Evolutionary conservation across 495 filamentous ascomycete species (phyloP).

Genomic region (Aspergillus affinis): DNA sequence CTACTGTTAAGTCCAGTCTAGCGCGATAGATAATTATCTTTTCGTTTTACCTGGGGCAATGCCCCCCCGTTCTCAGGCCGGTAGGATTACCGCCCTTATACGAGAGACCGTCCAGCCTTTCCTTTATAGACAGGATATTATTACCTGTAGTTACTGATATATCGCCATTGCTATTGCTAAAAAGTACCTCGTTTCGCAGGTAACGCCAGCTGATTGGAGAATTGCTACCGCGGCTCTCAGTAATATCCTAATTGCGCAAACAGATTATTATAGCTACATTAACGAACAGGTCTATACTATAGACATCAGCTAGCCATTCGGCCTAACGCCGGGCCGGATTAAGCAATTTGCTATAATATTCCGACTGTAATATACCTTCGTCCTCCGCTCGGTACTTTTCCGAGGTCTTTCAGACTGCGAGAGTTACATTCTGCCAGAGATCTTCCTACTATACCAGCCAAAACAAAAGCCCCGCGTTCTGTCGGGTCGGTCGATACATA

Average conservation of each 20-base stretch:
- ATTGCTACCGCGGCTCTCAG: background rate
- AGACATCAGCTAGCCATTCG: no score
- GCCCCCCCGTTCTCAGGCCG: no score
- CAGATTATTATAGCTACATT: no score
- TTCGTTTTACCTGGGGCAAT: no score
- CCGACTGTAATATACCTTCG: background rate
- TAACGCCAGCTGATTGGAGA: conserved; percentile 1
- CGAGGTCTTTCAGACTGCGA: background rate
- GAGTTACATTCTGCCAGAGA: background rate
- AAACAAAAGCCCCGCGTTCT: background rate
- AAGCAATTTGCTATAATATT: background rate
- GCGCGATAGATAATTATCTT: no score
- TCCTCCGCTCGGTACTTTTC: background rate
- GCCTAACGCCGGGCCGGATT: background rate
- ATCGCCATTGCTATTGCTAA: background rate
- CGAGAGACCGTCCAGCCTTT: no score
- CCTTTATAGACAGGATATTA: no score
- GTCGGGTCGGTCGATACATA: background rate
- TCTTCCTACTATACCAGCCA: no score
- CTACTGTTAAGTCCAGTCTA: no score
- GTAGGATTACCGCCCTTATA: no score
- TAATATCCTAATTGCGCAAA: no score
- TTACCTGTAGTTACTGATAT: conserved; percentile 1
- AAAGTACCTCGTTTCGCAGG: conserved; percentile 1
- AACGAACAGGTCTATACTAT: no score